These are phyloP conservation scores for Rhodotorula mucilaginosa DNA, from an alignment of 1,284 basidiomycete species.

Conservation along the genomic window DNA sequence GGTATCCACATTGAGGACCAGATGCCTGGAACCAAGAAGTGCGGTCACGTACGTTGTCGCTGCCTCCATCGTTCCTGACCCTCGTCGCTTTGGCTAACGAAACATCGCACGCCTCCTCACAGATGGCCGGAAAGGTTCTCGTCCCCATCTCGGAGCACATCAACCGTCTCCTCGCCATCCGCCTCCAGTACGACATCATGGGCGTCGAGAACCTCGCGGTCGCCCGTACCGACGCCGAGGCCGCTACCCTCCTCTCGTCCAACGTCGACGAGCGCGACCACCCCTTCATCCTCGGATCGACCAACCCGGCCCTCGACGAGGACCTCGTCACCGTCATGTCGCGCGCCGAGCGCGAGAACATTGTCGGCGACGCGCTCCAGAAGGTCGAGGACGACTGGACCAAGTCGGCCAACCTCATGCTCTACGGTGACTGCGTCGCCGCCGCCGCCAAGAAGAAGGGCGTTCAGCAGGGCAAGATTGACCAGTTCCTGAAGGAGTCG, in stretches of 20 bases:
- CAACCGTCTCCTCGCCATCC: constrained; percentile 72
- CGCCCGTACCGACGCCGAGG: constrained; percentile 76
- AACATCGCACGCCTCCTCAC: not conserved
- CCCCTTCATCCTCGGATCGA: constrained; percentile 88
- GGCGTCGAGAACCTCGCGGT: constrained; percentile 72
- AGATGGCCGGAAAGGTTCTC: constrained; percentile 71
- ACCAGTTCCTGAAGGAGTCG: constrained; percentile 62
- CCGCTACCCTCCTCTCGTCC: constrained; percentile 91
- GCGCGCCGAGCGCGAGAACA: constrained; percentile 76
- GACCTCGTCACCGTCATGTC: constrained; percentile 74
- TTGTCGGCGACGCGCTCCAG: constrained; percentile 76
- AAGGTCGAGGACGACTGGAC: constrained; percentile 86
- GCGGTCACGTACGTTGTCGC: constrained; percentile 46
- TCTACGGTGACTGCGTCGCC: constrained; percentile 74
- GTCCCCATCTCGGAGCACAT: constrained; percentile 71
- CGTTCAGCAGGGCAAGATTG: constrained; percentile 49
- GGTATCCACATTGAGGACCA: constrained; percentile 75
- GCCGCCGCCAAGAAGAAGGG: constrained; percentile 68
- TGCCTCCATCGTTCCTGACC: not conserved
- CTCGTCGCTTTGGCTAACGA: no score
- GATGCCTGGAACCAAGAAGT: constrained; percentile 68
- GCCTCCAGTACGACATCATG: constrained; percentile 76
- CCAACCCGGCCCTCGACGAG: constrained; percentile 67
- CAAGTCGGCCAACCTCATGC: constrained; percentile 67
- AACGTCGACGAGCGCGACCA: constrained; percentile 98